Percentiles rank a stretch among this genome's conserved stretches.
These are phyloP conservation scores for Ogataea siamensis DNA, from an alignment of 805 yeast genomes.

Conservation along the genomic window DNA sequence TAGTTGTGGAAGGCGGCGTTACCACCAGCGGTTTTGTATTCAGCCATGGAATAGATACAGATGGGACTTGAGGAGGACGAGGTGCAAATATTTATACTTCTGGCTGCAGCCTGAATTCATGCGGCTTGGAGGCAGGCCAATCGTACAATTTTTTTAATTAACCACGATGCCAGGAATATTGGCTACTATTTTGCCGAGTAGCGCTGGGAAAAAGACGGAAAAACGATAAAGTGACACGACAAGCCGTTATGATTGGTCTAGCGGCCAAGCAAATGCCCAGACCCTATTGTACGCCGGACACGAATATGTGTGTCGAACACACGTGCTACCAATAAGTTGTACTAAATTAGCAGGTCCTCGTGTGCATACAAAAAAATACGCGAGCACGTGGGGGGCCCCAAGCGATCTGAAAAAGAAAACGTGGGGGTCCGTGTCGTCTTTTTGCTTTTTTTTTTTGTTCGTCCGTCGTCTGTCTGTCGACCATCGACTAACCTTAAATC, in stretches of 20 bases:
- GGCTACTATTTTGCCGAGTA: neutral
- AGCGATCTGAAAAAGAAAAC: neutral
- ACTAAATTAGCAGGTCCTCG: constrained; percentile 16
- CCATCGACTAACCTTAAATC: neutral
- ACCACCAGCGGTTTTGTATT: constrained; percentile 59
- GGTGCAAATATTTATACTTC: constrained; percentile 5
- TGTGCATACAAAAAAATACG: constrained; percentile 10
- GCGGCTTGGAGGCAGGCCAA: constrained; percentile 7
- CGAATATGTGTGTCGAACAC: neutral
- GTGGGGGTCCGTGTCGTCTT: neutral
- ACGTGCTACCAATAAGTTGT: constrained; percentile 8
- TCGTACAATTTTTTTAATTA: constrained; percentile 1
- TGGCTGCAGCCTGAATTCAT: constrained; percentile 2
- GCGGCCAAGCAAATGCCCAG: constrained; percentile 2
- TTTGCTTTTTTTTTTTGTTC: neutral
- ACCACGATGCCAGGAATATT: constrained; percentile 2
- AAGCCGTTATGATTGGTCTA: constrained; percentile 1
- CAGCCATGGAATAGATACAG: constrained; percentile 7
- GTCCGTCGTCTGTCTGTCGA: constrained; percentile 3
- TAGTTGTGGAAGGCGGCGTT: constrained; percentile 85
- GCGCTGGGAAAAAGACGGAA: neutral
- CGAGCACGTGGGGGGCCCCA: constrained; percentile 16
- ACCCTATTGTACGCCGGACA: neutral
- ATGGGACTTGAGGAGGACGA: neutral
- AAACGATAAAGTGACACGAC: neutral